These are phyloP conservation scores for Golubevia sp. DNA, from an alignment of 1,284 basidiomycete genomes.

Conservation along the genomic window DNA sequence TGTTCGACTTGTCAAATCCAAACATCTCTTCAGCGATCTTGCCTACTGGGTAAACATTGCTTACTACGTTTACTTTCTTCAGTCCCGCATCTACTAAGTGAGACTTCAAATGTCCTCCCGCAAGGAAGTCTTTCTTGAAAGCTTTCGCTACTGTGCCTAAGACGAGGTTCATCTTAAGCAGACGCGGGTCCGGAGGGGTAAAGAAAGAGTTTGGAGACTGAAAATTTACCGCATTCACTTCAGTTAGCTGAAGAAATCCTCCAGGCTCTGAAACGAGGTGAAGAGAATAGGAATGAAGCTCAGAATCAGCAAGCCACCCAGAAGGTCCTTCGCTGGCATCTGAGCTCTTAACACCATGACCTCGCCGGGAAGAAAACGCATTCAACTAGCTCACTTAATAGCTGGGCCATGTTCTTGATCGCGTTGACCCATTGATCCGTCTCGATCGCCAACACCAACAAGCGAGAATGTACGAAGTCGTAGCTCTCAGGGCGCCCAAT, in stretches of 20 bases:
- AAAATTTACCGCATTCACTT: not conserved
- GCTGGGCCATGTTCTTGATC: not conserved
- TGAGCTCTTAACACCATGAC: too few species aligned
- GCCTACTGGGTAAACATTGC: not conserved
- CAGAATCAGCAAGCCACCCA: too few species aligned
- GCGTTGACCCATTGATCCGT: not conserved
- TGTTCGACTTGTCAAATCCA: not conserved
- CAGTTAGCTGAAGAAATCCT: not conserved
- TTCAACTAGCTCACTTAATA: not conserved
- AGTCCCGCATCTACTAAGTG: not conserved
- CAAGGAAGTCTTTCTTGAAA: not conserved
- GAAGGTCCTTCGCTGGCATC: too few species aligned
- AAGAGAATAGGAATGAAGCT: too few species aligned
- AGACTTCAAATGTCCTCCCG: not conserved
- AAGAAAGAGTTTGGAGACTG: not conserved
- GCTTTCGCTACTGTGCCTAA: not conserved
- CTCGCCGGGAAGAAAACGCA: too few species aligned
- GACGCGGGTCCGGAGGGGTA: not conserved
- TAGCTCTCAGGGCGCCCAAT: not conserved
- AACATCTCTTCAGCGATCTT: not conserved
- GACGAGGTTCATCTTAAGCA: not conserved
- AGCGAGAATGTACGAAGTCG: not conserved
- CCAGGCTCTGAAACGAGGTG: not conserved
- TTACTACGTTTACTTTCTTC: not conserved
- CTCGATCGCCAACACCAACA: not conserved